Evolutionary conservation across 768 basidiomycete species (phyloP).

Genomic region (Kwoniella dendrophila): DNA sequence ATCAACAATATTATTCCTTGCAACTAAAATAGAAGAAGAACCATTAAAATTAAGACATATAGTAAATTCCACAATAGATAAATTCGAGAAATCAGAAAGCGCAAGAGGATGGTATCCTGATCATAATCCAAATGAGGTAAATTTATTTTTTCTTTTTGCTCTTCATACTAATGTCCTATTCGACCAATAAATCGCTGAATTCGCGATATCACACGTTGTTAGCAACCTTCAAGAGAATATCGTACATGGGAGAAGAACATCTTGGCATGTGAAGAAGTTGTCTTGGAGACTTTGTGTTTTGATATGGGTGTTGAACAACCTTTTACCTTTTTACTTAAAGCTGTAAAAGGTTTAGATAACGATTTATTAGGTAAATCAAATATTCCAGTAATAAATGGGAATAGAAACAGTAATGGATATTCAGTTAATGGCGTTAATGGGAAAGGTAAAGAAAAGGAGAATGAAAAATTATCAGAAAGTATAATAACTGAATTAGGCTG

Average conservation of each 20-base stretch:
- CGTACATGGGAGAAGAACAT: constrained; percentile 38
- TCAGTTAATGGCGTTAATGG: too few relatives aligned
- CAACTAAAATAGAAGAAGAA: constrained; percentile 52
- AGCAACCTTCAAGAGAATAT: constrained; percentile 30
- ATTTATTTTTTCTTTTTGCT: not conserved
- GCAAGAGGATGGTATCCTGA: constrained; percentile 19
- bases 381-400: not conserved
- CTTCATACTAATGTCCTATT: not conserved
- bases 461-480: constrained; percentile 19
- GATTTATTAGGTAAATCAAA: not conserved
- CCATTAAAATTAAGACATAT: constrained; percentile 41
- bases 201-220: not conserved
- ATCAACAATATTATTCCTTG: constrained; percentile 52
- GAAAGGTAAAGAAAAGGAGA: too few relatives aligned
- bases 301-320: constrained; percentile 49
- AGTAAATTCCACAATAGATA: constrained; percentile 29
- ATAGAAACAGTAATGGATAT: constrained; percentile 1
- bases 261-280: constrained; percentile 46
- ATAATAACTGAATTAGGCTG: constrained; percentile 30
- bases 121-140: constrained; percentile 13
- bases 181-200: not conserved
- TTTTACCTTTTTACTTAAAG: constrained; percentile 17
- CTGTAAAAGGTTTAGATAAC: constrained; percentile 23
- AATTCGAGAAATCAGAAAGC: constrained; percentile 24
- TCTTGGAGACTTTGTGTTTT: constrained; percentile 52